These are phyloP conservation scores for Passiflora organensis DNA, from an alignment of 345 rosid genomes.

Conservation along the genomic window DNA sequence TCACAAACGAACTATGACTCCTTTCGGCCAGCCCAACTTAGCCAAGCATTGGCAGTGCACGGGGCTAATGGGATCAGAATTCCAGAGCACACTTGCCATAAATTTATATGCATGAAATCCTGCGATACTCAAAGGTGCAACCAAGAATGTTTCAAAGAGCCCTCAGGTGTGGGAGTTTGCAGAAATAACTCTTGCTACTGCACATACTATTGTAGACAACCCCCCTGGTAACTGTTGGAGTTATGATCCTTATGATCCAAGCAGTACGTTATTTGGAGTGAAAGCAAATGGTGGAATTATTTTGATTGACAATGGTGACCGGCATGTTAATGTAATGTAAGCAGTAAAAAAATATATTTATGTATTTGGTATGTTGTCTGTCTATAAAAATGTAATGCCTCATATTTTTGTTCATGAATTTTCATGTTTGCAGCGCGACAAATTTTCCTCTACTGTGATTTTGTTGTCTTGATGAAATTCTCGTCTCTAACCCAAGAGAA, in stretches of 20 bases:
- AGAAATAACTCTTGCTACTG: slow-evolving; percentile 32
- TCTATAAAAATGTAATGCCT: too few relatives aligned
- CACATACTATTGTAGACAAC: slow-evolving; percentile 39
- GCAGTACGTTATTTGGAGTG: too few relatives aligned
- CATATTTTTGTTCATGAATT: too few relatives aligned
- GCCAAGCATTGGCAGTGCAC: neutral
- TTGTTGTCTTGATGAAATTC: neutral
- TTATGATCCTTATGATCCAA: too few relatives aligned
- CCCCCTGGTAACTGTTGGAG: slow-evolving; percentile 30
- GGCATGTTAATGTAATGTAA: too few relatives aligned
- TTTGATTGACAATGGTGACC: too few relatives aligned
- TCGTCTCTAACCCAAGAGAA: neutral
- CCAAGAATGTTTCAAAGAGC: slow-evolving; percentile 30
- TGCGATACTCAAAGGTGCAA: slow-evolving; percentile 31
- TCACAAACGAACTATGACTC: too few relatives aligned
- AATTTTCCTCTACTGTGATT: neutral
- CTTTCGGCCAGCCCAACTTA: slow-evolving; percentile 12
- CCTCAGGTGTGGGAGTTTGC: slow-evolving; percentile 39
- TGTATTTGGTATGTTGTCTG: too few relatives aligned
- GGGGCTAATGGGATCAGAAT: slow-evolving; percentile 27
- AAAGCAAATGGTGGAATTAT: too few relatives aligned
- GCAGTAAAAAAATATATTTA: too few relatives aligned
- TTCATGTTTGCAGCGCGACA: slow-evolving; percentile 3
- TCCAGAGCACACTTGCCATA: slow-evolving; percentile 52
- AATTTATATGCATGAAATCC: slow-evolving; percentile 14